Evolutionary conservation across 148 eudicot genomes (phyloP), one percentile per base, ranked within the genome.

Genomic region (Euryodendron excelsum): DNA sequence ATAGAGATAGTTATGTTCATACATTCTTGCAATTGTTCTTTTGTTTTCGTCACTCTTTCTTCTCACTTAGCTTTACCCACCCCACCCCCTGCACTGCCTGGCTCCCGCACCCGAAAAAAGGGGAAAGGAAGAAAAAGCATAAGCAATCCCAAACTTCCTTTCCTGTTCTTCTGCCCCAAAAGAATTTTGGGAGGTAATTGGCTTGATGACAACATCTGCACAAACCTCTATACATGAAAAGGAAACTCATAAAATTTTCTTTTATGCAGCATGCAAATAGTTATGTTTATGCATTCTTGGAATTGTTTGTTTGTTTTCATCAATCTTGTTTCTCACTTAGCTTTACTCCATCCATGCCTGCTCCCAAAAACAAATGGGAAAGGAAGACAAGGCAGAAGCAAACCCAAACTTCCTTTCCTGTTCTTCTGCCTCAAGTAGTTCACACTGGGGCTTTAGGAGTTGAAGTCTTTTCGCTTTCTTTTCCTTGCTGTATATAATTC

Each of bases 101-200:
- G 56, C 5, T 14, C 56, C 1, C 15, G 56, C 21, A 0, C 56
- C 21, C 15, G 17, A 52, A 52, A 52, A 52, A n/a, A n/a, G 2
- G 5, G 18, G 18, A 52, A 17, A 17, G 9, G 61, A n/a, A 56
- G 8, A 23, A 21, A 56, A 56, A 56, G n/a, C 25, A 6, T n/a
- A 56, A 56, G 27, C n/a, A 56, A 56, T 4, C 25, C 61, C 45
- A 23, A 56, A 21, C 61, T 56, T 56, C 8, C 61, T n/a, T 56
- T n/a, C 28, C 27, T 56, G 61, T 56, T 56, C 23, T 52, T n/a
- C 18, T 52, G n/a, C n/a, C 61, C 11, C 92, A 83, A 78, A 91
- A 84, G 84, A 30, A 52, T 15, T 53, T 87, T 59, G 90, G 88
- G 21, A 92, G 95, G 97, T 90, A 81, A 80, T 55, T 72, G 45